These are phyloP conservation scores for Madurella fahalii DNA, from an alignment of 2,329 filamentous ascomycete genomes.

Conservation along the genomic window DNA sequence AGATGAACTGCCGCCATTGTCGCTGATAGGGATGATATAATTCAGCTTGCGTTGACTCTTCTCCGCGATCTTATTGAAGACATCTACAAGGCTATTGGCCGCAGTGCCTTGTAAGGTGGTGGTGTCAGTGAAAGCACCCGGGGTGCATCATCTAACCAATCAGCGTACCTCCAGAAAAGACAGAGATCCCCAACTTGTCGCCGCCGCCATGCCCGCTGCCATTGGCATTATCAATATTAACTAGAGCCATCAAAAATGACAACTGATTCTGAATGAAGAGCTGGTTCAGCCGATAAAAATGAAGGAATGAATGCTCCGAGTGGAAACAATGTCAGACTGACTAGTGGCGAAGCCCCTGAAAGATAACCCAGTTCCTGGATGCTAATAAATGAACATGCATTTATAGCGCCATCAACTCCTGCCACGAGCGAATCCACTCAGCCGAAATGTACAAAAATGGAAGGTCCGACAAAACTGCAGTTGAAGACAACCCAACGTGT, in stretches of 20 bases:
- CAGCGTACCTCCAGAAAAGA: slow-evolving; percentile 27
- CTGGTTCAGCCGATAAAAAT: background rate
- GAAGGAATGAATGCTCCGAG: background rate
- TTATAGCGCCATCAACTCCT: slow-evolving; percentile 3
- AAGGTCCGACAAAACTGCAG: too few species aligned
- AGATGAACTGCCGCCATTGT: slow-evolving; percentile 91
- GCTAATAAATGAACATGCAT: background rate
- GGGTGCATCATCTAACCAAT: background rate
- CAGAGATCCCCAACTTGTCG: slow-evolving; percentile 21
- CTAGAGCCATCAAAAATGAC: background rate
- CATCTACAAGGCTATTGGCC: slow-evolving; percentile 90
- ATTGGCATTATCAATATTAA: background rate
- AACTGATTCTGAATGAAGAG: background rate
- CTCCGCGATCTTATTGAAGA: slow-evolving; percentile 66
- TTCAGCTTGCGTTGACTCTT: slow-evolving; percentile 65
- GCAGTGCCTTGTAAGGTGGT: slow-evolving; percentile 60
- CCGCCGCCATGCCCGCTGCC: background rate
- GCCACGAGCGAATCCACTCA: too few species aligned
- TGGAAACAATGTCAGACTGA: background rate
- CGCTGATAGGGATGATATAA: slow-evolving; percentile 91
- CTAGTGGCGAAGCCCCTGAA: slow-evolving; percentile 1
- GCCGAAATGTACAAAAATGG: too few species aligned
- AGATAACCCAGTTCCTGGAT: background rate
- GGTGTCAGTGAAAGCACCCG: background rate
- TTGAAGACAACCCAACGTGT: slow-evolving; percentile 24